Conservation (phyloP, 371 early-diverging fungal genomes). For the Haplosporangium sp. region DNA sequence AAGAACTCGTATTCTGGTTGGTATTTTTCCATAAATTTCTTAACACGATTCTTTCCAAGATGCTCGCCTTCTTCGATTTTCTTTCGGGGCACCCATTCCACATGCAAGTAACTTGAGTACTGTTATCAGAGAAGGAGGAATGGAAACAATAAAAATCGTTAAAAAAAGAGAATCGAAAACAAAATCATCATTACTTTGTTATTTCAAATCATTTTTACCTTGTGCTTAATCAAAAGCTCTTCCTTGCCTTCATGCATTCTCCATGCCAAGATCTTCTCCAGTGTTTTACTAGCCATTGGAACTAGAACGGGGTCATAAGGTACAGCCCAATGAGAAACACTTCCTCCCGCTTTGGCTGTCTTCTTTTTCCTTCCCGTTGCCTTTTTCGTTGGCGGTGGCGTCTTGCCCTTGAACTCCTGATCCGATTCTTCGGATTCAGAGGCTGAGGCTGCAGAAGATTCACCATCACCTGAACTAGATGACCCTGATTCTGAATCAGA, state of each 20-base stretch:
- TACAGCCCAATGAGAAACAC: conserved; percentile 55
- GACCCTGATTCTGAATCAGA: conserved; percentile 43
- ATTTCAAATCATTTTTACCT: conserved; percentile 58
- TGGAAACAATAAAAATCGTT: neutral
- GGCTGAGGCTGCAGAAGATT: conserved; percentile 32
- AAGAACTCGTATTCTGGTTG: conserved; percentile 68
- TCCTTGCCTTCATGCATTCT: conserved; percentile 61
- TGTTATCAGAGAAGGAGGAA: conserved; percentile 11
- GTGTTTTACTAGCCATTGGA: conserved; percentile 76
- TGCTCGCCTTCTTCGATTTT: conserved; percentile 75
- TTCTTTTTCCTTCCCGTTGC: conserved; percentile 41
- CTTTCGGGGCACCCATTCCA: conserved; percentile 83
- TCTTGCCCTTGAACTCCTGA: conserved; percentile 48
- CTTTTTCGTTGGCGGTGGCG: conserved; percentile 45
- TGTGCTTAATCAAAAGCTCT: conserved; percentile 77
- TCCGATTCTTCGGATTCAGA: conserved; percentile 44
- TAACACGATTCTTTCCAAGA: conserved; percentile 82
- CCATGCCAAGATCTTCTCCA: conserved; percentile 79
- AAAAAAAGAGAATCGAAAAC: neutral
- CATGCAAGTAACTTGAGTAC: conserved; percentile 81
- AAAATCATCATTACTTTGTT: too few species aligned
- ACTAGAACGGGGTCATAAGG: conserved; percentile 75
- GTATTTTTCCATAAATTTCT: conserved; percentile 81
- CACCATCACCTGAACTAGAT: conserved; percentile 39
- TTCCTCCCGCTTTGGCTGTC: conserved; percentile 36